Conservation (phyloP, 1,284 basidiomycete species). For the Hypsizygus ulmarius region DNA sequence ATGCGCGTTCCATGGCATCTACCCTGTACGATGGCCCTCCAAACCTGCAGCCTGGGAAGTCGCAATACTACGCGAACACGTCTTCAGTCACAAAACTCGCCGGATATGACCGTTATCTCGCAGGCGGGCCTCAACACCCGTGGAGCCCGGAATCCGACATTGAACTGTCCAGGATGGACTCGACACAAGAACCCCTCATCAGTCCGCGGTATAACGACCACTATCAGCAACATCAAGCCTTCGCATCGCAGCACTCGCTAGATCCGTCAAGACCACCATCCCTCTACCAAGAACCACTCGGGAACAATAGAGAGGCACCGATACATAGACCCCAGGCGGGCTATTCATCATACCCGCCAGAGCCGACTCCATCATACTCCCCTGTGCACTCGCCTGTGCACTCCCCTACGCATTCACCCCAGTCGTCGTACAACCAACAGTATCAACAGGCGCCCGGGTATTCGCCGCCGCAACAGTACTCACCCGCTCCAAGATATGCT, state of each 20-base stretch:
- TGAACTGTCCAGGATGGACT: slow-evolving; percentile 54
- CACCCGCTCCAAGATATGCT: slow-evolving; percentile 21
- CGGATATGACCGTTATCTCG: slow-evolving; percentile 58
- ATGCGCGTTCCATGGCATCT: slow-evolving; percentile 66
- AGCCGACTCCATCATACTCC: slow-evolving; percentile 17
- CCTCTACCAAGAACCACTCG: slow-evolving; percentile 29
- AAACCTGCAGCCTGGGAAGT: slow-evolving; percentile 40
- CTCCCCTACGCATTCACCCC: slow-evolving; percentile 17
- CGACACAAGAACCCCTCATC: slow-evolving; percentile 58
- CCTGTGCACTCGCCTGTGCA: slow-evolving; percentile 17
- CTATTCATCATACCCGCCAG: slow-evolving; percentile 31
- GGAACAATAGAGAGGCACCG: slow-evolving; percentile 42
- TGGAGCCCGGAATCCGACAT: slow-evolving; percentile 37
- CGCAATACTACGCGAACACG: slow-evolving; percentile 36
- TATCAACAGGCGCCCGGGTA: slow-evolving; percentile 11
- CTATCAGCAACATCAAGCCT: slow-evolving; percentile 29
- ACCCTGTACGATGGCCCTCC: slow-evolving; percentile 46
- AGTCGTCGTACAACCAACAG: slow-evolving; percentile 12
- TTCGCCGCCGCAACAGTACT: slow-evolving; percentile 18
- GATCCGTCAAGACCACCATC: slow-evolving; percentile 34
- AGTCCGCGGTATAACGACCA: slow-evolving; percentile 26
- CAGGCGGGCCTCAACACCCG: slow-evolving; percentile 35
- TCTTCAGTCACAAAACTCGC: slow-evolving; percentile 26
- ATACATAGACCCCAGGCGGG: slow-evolving; percentile 46
- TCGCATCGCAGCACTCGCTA: slow-evolving; percentile 34